Evolutionary conservation across 2,329 filamentous ascomycete genomes (phyloP).

Genomic region (Colletotrichum liaoningense): DNA sequence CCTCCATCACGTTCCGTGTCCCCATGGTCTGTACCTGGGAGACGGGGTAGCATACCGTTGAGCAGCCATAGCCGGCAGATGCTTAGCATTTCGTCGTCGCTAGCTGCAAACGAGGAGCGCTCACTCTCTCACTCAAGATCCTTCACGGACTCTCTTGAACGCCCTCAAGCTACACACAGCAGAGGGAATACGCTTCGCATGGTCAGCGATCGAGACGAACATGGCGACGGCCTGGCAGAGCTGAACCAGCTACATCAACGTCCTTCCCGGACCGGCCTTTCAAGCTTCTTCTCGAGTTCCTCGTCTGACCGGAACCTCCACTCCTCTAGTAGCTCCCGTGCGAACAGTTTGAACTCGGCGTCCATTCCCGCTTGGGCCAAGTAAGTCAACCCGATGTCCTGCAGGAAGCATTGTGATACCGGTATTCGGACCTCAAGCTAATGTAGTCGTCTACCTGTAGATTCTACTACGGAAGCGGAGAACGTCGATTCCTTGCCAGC

Average conservation of each 20-base stretch:
- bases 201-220: constrained; percentile 70
- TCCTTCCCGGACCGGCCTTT: constrained; percentile 65
- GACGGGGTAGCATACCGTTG: constrained; percentile 61
- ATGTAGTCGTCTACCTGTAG: constrained; percentile 49
- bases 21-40: constrained; percentile 52
- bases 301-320: constrained; percentile 64
- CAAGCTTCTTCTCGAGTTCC: constrained; percentile 60
- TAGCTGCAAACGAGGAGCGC: constrained; percentile 56
- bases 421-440: neutral
- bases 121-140: constrained; percentile 52
- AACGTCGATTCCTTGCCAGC: constrained; percentile 62
- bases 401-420: neutral
- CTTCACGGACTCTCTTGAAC: constrained; percentile 60
- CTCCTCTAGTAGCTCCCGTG: constrained; percentile 62
- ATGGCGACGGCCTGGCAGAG: constrained; percentile 73
- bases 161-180: constrained; percentile 57
- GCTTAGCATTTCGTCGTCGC: constrained; percentile 68
- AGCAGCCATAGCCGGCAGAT: constrained; percentile 65
- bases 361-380: constrained; percentile 66
- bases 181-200: constrained; percentile 55
- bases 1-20: constrained; percentile 62
- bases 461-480: constrained; percentile 78
- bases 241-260: constrained; percentile 64
- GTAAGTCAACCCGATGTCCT: constrained; percentile 43
- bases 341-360: constrained; percentile 56